A percentile compares a stretch with the other conserved stretches of the same genome.
Evolutionary conservation across 305 asterid species (phyloP).

Genomic region (Fraxinus greggii): DNA sequence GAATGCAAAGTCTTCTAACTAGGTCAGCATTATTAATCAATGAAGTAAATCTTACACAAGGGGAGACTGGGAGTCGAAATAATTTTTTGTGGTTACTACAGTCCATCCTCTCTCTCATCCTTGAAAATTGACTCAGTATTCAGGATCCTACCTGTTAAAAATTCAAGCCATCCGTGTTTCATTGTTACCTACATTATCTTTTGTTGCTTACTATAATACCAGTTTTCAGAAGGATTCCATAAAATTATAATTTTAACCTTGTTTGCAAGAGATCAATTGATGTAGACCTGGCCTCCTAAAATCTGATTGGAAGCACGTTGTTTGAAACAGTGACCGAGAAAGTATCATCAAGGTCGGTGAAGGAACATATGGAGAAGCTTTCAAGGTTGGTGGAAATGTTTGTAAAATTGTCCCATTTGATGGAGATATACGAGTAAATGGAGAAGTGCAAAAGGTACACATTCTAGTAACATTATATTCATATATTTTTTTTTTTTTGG

Average conservation of each 20-base stretch:
- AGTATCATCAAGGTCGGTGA: constrained; percentile 76
- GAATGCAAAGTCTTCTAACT: constrained; percentile 4
- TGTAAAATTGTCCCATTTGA: constrained; percentile 94
- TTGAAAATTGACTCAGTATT: neutral
- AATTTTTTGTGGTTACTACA: constrained; percentile 10
- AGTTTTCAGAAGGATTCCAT: neutral
- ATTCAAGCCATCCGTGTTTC: constrained; percentile 3
- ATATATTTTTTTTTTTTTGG: neutral
- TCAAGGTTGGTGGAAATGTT: constrained; percentile 70
- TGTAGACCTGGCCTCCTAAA: constrained; percentile 9
- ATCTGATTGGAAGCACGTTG: constrained; percentile 23
- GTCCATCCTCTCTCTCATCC: constrained; percentile 10
- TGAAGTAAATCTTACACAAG: constrained; percentile 12
- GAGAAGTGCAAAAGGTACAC: constrained; percentile 85
- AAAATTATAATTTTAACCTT: constrained; percentile 12
- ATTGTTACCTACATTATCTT: constrained; percentile 9
- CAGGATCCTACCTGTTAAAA: constrained; percentile 4
- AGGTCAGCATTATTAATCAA: constrained; percentile 5
- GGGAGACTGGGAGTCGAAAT: constrained; percentile 23
- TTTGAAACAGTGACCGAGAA: constrained; percentile 52
- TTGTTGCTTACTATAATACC: constrained; percentile 1
- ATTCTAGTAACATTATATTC: neutral
- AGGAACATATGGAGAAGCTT: constrained; percentile 98
- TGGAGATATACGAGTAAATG: constrained; percentile 76
- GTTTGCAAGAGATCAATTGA: neutral